Evolutionary conservation across 345 rosid genomes (phyloP).

Genomic region (Citrus australasica): DNA sequence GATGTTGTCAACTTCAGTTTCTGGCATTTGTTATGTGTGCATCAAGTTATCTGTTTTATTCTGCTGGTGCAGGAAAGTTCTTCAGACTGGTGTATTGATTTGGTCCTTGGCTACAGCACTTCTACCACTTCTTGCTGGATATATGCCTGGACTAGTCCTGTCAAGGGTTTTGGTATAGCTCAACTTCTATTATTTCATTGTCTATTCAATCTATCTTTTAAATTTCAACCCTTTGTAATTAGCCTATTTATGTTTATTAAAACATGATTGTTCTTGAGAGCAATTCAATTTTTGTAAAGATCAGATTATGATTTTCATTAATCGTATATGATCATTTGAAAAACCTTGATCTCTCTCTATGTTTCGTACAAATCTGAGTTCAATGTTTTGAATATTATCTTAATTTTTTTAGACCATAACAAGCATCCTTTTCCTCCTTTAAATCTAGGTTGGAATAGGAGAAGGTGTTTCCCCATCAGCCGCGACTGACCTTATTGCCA

Average conservation of each 20-base stretch:
- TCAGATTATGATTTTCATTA: not conserved
- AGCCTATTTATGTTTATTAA: not conserved
- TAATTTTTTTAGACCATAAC: not conserved
- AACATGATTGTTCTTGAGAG: not conserved
- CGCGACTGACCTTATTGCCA: slow-evolving; percentile 96
- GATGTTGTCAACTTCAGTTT: not conserved
- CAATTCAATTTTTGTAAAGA: not conserved
- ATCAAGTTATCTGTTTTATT: not conserved
- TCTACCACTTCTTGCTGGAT: slow-evolving; percentile 82
- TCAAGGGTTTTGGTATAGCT: slow-evolving; percentile 69
- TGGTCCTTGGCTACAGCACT: slow-evolving; percentile 92
- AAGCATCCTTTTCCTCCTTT: slow-evolving; percentile 6
- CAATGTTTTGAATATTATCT: not conserved
- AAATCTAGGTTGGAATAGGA: slow-evolving; percentile 89
- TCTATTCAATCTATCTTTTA: not conserved
- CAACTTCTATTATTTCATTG: not conserved
- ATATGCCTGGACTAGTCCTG: slow-evolving; percentile 82
- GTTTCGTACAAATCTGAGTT: slow-evolving; percentile 3
- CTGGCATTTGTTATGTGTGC: not conserved
- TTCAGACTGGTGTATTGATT: slow-evolving; percentile 75
- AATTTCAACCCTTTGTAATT: not conserved
- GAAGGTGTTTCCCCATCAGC: slow-evolving; percentile 99
- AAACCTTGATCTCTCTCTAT: not conserved
- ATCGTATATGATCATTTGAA: not conserved
- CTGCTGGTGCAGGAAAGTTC: slow-evolving; percentile 60